Conservation (phyloP, 1,139 yeast genomes). For the Candida sp. region DNA sequence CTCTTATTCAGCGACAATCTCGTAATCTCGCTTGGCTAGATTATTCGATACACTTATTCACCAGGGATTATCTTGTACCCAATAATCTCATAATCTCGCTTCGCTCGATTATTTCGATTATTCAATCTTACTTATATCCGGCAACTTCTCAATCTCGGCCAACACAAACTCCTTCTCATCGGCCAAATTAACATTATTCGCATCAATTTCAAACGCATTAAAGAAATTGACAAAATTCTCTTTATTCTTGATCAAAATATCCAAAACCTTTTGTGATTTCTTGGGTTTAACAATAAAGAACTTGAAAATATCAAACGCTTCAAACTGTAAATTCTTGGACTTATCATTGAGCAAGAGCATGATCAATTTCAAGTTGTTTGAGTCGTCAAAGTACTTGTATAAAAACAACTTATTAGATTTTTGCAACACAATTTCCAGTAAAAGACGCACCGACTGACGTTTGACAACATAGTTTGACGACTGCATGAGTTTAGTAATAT, state of each 20-base stretch:
- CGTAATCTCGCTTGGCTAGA: too few species aligned
- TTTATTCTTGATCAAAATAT: constrained; percentile 79
- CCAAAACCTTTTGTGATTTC: constrained; percentile 74
- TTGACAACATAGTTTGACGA: constrained; percentile 87
- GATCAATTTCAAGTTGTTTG: constrained; percentile 77
- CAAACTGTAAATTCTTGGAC: constrained; percentile 83
- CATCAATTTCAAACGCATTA: constrained; percentile 59
- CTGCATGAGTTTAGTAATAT: constrained; percentile 66
- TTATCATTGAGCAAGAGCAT: constrained; percentile 88
- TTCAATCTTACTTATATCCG: constrained; percentile 24
- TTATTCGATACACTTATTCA: too few species aligned
- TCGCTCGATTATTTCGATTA: too few species aligned
- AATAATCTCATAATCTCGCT: too few species aligned
- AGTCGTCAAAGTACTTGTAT: constrained; percentile 74
- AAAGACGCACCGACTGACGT: constrained; percentile 80
- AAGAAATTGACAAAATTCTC: constrained; percentile 71
- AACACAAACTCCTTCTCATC: constrained; percentile 84
- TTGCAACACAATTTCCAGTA: constrained; percentile 72
- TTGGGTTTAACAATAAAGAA: constrained; percentile 94
- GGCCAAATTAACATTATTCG: constrained; percentile 64
- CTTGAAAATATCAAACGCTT: constrained; percentile 91
- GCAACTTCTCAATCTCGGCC: constrained; percentile 69
- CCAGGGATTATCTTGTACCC: too few species aligned
- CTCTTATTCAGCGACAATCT: too few species aligned
- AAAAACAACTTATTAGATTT: constrained; percentile 71